A percentile compares a stretch with the other conserved stretches of the same genome.
phyloP scores from a whole-genome alignment of 441 rosid species.

The Capsella rubella region DNA sequence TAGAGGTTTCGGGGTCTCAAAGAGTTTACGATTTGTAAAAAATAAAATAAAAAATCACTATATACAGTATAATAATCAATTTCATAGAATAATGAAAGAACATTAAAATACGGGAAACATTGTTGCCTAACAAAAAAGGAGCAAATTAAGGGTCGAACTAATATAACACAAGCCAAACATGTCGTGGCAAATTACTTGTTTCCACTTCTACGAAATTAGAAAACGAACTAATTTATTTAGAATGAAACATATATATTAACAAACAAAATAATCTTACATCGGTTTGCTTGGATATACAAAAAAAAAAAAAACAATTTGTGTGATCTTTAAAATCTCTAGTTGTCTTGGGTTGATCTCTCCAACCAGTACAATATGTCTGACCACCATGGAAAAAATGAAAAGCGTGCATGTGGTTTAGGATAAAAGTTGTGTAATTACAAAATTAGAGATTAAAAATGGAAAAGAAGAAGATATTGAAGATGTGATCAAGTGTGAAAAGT shows the following conservation, averaged over 20 bases:
- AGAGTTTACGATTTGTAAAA: not conserved
- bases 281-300: not conserved
- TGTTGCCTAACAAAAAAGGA: too few relatives aligned
- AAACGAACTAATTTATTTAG: not conserved
- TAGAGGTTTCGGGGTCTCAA: not conserved
- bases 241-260: not conserved
- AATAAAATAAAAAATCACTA: not conserved
- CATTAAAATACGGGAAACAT: not conserved
- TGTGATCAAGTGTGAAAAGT: constrained; percentile 34
- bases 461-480: constrained; percentile 8
- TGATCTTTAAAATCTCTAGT: not conserved
- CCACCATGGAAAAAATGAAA: not conserved
- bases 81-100: not conserved
- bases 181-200: constrained; percentile 7
- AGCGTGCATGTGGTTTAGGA: constrained; percentile 24
- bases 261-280: not conserved
- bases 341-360: constrained; percentile 21
- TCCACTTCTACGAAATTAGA: not conserved
- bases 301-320: not conserved
- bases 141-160: not conserved
- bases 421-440: constrained; percentile 7
- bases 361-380: constrained; percentile 31
- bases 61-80: not conserved
- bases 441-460: constrained; percentile 7
- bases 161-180: not conserved